phyloP scores from a whole-genome alignment of 108 stramenopile genomes.

The Aurantiochytrium sp. region DNA sequence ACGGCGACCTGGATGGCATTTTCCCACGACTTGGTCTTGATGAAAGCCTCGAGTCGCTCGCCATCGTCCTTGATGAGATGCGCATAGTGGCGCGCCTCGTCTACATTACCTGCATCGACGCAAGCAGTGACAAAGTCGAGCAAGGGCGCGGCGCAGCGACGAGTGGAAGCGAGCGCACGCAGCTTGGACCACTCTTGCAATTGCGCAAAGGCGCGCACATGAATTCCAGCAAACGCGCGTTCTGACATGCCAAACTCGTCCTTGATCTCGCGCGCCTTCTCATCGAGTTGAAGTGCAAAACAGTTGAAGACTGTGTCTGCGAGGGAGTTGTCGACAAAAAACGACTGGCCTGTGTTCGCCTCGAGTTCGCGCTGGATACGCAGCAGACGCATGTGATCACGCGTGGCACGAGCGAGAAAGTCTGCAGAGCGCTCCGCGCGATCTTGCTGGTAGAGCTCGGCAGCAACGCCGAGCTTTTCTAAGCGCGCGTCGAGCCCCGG shows the following conservation, averaged over 20 bases:
- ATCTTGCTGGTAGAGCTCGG: not conserved
- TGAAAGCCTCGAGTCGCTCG: not conserved
- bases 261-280: constrained; percentile 2
- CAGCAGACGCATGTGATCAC: not conserved
- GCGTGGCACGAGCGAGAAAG: not conserved
- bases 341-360: not conserved
- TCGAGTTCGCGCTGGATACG: not conserved
- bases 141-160: not conserved
- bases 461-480: not conserved
- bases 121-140: not conserved
- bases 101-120: not conserved
- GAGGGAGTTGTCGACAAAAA: constrained; percentile 4
- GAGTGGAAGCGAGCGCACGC: not conserved
- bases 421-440: not conserved
- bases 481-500: not conserved
- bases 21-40: not conserved
- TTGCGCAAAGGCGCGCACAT: not conserved
- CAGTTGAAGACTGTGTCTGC: not conserved
- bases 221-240: not conserved
- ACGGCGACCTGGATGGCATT: not conserved
- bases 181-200: not conserved
- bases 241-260: not conserved
- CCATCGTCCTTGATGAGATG: not conserved
- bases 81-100: constrained; percentile 2
- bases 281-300: not conserved